phyloP scores from a whole-genome alignment of 257 asterid species.

The Ilex asprella region DNA sequence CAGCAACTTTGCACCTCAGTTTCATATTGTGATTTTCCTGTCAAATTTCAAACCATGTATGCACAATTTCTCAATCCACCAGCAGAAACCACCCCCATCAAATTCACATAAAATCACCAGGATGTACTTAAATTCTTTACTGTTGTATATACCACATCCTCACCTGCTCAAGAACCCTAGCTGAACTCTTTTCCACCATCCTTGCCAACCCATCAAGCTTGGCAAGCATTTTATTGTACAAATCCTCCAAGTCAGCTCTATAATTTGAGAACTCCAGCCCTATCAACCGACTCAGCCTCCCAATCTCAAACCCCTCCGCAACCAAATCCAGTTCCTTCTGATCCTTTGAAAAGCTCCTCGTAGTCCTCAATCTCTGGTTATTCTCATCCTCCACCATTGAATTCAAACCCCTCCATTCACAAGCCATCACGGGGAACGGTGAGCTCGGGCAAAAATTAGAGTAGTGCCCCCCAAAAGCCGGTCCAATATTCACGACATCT shows the following conservation, averaged over 20 bases:
- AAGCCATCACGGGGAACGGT: slow-evolving; percentile 53
- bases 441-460: slow-evolving; percentile 62
- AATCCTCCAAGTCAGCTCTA: slow-evolving; percentile 61
- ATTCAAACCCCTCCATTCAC: slow-evolving; percentile 37
- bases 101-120: not conserved
- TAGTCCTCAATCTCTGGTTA: slow-evolving; percentile 22
- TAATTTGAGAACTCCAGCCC: slow-evolving; percentile 43
- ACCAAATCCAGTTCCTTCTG: slow-evolving; percentile 59
- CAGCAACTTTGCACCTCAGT: slow-evolving; percentile 80
- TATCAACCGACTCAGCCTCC: slow-evolving; percentile 52
- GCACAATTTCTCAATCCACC: not conserved
- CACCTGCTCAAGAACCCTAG: slow-evolving; percentile 76
- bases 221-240: slow-evolving; percentile 73
- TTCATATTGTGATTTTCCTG: slow-evolving; percentile 77
- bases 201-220: slow-evolving; percentile 59
- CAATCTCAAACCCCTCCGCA: slow-evolving; percentile 61
- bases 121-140: not conserved
- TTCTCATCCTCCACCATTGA: slow-evolving; percentile 60
- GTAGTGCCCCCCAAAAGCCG: slow-evolving; percentile 68
- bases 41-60: slow-evolving; percentile 5
- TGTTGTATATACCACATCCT: not conserved
- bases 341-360: slow-evolving; percentile 27
- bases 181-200: slow-evolving; percentile 62
- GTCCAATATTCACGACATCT: slow-evolving; percentile 68
- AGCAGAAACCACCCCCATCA: not conserved